phyloP scores from a whole-genome alignment of 768 basidiomycete genomes.

The Pulveroboletus sp. region DNA sequence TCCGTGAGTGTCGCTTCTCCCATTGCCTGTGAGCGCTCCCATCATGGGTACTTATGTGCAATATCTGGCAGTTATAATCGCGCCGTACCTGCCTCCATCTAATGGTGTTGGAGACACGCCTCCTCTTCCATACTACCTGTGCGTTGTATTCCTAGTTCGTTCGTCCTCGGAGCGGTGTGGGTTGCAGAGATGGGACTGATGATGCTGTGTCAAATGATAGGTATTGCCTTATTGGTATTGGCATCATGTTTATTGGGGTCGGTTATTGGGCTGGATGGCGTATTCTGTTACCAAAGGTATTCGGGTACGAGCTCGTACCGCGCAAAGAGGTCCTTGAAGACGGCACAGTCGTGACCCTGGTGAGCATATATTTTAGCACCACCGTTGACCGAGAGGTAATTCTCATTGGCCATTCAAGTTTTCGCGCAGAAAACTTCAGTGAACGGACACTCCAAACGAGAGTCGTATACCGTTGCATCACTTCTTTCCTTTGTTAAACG shows the following conservation, averaged over 20 bases:
- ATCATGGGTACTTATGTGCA: not conserved
- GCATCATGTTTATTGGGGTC: conserved; percentile 41
- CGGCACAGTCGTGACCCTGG: conserved; percentile 50
- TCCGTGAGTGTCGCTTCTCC: conserved; percentile 38
- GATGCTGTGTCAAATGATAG: conserved; percentile 19
- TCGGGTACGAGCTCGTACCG: conserved; percentile 44
- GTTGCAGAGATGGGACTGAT: conserved; percentile 14
- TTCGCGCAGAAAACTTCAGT: conserved; percentile 8
- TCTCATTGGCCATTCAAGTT: conserved; percentile 5
- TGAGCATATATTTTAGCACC: conserved; percentile 29
- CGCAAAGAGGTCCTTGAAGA: conserved; percentile 45
- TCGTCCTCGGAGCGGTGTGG: no score
- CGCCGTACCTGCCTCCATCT: conserved; percentile 51
- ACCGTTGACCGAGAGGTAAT: no score
- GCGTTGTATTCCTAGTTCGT: conserved; percentile 27
- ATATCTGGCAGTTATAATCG: conserved; percentile 41
- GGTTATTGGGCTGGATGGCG: conserved; percentile 56
- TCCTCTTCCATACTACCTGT: conserved; percentile 58
- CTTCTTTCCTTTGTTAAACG: no score
- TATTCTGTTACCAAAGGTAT: conserved; percentile 42
- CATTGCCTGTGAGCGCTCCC: not conserved
- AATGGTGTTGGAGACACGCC: conserved; percentile 56
- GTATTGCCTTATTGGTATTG: conserved; percentile 53
- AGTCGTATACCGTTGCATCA: no score
- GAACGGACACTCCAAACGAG: not conserved